phyloP scores from a whole-genome alignment of 345 rosid species.

The Euphorbia pulcherrima region DNA sequence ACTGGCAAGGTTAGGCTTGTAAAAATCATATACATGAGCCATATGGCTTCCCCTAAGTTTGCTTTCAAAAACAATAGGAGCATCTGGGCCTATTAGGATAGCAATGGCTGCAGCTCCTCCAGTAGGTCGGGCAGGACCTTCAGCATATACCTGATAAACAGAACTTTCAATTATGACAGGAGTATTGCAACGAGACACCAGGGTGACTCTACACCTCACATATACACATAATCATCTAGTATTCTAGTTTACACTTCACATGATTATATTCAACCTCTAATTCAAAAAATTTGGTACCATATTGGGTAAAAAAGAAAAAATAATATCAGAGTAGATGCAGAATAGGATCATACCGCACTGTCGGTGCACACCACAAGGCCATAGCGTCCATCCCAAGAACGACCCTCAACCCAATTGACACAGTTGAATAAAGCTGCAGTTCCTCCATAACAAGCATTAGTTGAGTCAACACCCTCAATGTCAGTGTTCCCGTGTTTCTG shows the following conservation, averaged over 20 bases:
- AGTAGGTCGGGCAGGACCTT: constrained; percentile 99
- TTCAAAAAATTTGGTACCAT: not conserved
- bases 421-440: constrained; percentile 96
- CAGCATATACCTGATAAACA: constrained; percentile 87
- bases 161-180: constrained; percentile 8
- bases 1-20: constrained; percentile 98
- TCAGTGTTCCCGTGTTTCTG: constrained; percentile 94
- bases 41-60: constrained; percentile 90
- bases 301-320: not conserved
- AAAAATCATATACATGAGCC: constrained; percentile 98
- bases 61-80: constrained; percentile 92
- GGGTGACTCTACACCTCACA: not conserved
- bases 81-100: constrained; percentile 87
- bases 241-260: too few species aligned
- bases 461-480: constrained; percentile 97
- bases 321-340: not conserved
- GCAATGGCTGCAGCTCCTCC: constrained; percentile 99
- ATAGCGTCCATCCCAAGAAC: constrained; percentile 98
- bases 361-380: constrained; percentile 95
- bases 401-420: constrained; percentile 99
- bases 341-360: constrained; percentile 72
- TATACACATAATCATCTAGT: not conserved
- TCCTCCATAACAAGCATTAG: constrained; percentile 98
- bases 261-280: not conserved
- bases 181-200: not conserved